Evolutionary conservation across 2,329 filamentous ascomycete genomes (phyloP).

Genomic region (Aspergillus texensis): DNA sequence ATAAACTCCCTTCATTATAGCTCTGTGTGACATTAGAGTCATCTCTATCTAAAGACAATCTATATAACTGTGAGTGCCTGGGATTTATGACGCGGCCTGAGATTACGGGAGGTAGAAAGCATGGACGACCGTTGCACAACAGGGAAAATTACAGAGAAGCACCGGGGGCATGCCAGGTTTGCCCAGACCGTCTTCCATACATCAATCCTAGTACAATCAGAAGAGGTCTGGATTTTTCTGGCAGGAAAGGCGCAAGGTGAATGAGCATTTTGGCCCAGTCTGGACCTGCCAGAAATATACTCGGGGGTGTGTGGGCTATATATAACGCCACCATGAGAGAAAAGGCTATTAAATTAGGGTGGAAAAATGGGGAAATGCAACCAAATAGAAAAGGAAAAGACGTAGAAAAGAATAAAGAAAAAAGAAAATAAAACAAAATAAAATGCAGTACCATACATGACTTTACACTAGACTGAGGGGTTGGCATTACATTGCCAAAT

Average conservation of each 20-base stretch:
- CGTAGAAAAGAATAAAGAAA: neutral
- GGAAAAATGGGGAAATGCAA: too few species aligned
- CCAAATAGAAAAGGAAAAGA: neutral
- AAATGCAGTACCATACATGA: neutral
- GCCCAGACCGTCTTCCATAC: neutral
- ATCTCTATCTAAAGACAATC: neutral
- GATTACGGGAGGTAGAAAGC: neutral
- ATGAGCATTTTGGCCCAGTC: neutral
- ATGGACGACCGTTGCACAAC: neutral
- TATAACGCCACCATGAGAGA: neutral
- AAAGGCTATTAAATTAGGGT: neutral
- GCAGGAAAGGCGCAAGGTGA: neutral
- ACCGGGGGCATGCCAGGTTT: neutral
- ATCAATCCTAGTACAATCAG: neutral
- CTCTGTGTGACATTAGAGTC: neutral
- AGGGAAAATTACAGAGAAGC: neutral
- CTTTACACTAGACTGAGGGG: conserved; percentile 1
- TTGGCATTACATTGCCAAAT: conserved; percentile 5
- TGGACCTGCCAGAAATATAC: neutral
- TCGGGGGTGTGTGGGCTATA: neutral
- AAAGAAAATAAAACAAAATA: neutral
- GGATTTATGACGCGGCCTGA: neutral
- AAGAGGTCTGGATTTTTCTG: neutral
- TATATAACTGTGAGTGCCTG: neutral
- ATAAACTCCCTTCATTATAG: conserved; percentile 22